Base-by-base conservation (phyloP, 257 asterid species). In the Paraleonurus japonicus region DNA sequence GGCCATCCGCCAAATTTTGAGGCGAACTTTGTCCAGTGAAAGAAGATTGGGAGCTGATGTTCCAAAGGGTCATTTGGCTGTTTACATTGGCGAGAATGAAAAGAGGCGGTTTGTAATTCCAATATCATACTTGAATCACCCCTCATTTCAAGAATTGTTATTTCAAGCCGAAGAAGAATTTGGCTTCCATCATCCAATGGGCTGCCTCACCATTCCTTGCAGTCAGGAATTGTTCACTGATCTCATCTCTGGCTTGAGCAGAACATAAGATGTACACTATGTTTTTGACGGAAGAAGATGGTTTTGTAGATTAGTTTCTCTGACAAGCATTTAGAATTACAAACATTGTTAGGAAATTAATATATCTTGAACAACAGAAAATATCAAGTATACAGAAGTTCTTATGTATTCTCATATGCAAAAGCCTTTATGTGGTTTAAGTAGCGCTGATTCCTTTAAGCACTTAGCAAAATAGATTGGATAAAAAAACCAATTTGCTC, bases 151-250 rank as follows among this genome's bases (percentile, higher is more conserved):
- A 58, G 67, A 58, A 41, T 9, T 70, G 66, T 39, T 82, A 8
- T 28, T 22, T 20, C 79, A 50, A 47, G 81, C 75, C 3, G 83
- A 81, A 65, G 75, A 81, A 62, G 85, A 78, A 39, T 81, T 71
- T 3, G 76, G 85, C 12, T 81, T 67, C 58, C 27, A 75, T 61
- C 83, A 79, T 54, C 80, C 76, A 10, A 75, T 24, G 72, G 85
- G 81, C 7, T 82, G 83, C 53, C 75, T 83, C 17, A 80, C 85
- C 33, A 75, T 83, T 64, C 87, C 85, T 8, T 83, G 85, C 58
- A 75, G 68, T 5, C 81, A 72, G 47, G 83, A 78, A 26, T 12
- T 58, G 8, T 71, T 78, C 55, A 0, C 30, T 4, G 65, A 76
- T 47, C 67, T 80, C 7, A 43, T 58, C 4, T 75, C 77, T 22